Base-by-base conservation (phyloP, 2,329 filamentous ascomycete species). In the Botrytis galanthina region DNA sequence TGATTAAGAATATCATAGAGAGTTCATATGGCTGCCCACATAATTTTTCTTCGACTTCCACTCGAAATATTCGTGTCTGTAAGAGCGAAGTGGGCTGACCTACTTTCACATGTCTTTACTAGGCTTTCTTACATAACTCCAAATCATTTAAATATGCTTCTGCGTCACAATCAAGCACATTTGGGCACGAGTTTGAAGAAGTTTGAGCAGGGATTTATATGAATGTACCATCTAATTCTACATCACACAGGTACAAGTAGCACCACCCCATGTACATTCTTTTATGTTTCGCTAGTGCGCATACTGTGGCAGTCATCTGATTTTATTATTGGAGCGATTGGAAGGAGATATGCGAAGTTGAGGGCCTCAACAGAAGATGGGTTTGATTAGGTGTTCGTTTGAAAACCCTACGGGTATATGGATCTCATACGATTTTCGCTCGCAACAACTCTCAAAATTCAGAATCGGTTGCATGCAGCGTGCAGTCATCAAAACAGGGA, bases 271-370 rank as follows among this genome's bases (percentile, higher is more conserved):
- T 64, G 37, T 22, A 26, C n/a, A 59, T 2, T 51, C 32, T 39
- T 46, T 35, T 22, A 46, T 48, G 46, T 42, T 71, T 70, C 72
- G 72, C 46, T 71, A 63, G 67, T 66, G 69, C 69, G 54, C 71
- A 70, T 73, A 73, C 57, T 46, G 66, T 73, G 60, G 61, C 46
- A 59, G 68, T 73, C 73, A 71, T 72, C 73, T 72, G 73, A 72
- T 62, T 44, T 44, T 66, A 37, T 42, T 26, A 60, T 66, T 74
- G 69, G 68, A 74, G 73, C 71, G 26, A 67, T 46, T 37, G 61
- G 35, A 54, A 22, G 35, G 14, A 72, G 26, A 57, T 10, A 32
- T 57, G 66, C 32, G 37, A 72, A 72, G 60, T 54, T 32, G n/a
- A 54, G 35, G 70, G 32, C 46, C 44, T 67, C 51, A 51, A 61